These are phyloP conservation scores for Drechslerella stenobrocha DNA, from an alignment of 2,329 filamentous ascomycete genomes.

Conservation along the genomic window DNA sequence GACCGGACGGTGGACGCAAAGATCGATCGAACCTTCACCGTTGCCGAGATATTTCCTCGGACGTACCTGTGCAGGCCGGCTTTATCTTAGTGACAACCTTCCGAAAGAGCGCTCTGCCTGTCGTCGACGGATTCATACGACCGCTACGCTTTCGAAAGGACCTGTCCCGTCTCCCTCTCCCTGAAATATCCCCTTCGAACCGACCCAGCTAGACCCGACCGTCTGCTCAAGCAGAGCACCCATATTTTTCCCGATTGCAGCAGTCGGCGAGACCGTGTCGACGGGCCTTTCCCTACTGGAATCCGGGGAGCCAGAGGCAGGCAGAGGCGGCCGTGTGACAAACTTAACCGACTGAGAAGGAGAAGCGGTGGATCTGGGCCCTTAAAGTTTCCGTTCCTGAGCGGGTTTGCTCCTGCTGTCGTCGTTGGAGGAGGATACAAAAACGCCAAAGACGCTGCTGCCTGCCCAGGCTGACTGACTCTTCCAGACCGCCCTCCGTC, in stretches of 20 bases:
- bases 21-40: not conserved
- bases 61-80: slow-evolving; percentile 21
- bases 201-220: slow-evolving; percentile 20
- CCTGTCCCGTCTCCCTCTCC: not conserved
- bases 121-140: slow-evolving; percentile 32
- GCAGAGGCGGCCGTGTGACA: slow-evolving; percentile 30
- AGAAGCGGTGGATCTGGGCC: slow-evolving; percentile 17
- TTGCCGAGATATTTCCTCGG: slow-evolving; percentile 20
- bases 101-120: not conserved
- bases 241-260: slow-evolving; percentile 33
- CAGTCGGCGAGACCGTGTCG: slow-evolving; percentile 18
- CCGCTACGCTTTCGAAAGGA: not conserved
- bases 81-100: slow-evolving; percentile 27
- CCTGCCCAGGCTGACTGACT: slow-evolving; percentile 3
- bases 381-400: slow-evolving; percentile 26
- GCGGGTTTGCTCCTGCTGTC: not conserved
- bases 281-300: slow-evolving; percentile 23
- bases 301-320: slow-evolving; percentile 32
- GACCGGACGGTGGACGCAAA: not conserved
- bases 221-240: slow-evolving; percentile 12
- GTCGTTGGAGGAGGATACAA: not conserved
- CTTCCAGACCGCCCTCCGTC: slow-evolving; percentile 28
- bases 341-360: slow-evolving; percentile 22
- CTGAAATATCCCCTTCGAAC: slow-evolving; percentile 30
- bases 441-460: too few relatives aligned